These are phyloP conservation scores for Cordia subcordata DNA, from an alignment of 257 asterid species.

Conservation along the genomic window DNA sequence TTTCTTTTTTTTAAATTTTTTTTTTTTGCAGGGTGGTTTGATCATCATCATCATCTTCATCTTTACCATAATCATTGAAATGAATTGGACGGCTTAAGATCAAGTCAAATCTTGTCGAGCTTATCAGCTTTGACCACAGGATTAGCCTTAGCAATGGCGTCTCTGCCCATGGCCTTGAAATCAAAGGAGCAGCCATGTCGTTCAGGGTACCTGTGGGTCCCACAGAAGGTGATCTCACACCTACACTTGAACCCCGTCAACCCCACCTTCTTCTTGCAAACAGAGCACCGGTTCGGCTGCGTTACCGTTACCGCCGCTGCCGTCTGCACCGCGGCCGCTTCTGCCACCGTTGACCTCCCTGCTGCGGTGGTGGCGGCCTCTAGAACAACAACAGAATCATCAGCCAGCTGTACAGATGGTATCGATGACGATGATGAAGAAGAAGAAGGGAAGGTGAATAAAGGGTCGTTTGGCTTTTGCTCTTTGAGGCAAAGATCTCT, in stretches of 20 bases:
- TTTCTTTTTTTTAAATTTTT: conserved; percentile 1
- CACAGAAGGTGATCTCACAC: conserved; percentile 80
- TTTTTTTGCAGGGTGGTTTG: background rate
- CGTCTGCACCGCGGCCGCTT: conserved; percentile 10
- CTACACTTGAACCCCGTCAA: conserved; percentile 79
- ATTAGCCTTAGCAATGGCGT: conserved; percentile 84
- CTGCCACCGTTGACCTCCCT: background rate
- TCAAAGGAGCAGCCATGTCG: conserved; percentile 71
- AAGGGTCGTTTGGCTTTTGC: conserved; percentile 23
- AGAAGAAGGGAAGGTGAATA: conserved; percentile 20
- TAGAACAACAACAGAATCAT: background rate
- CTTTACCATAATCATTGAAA: conserved; percentile 7
- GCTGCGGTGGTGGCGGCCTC: conserved; percentile 4
- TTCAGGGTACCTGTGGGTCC: conserved; percentile 88
- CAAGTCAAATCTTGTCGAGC: conserved; percentile 67
- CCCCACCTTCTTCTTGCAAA: conserved; percentile 78
- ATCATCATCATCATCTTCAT: background rate
- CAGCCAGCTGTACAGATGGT: conserved; percentile 5
- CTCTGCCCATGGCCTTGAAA: conserved; percentile 73
- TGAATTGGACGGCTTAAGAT: conserved; percentile 28
- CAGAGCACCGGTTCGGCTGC: conserved; percentile 51
- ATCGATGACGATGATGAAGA: conserved; percentile 16
- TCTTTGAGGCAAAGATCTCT: conserved; percentile 37
- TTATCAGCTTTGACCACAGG: conserved; percentile 64
- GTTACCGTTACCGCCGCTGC: conserved; percentile 18